Evolutionary conservation across 768 basidiomycete species (phyloP).

Genomic region (Russula compacta): DNA sequence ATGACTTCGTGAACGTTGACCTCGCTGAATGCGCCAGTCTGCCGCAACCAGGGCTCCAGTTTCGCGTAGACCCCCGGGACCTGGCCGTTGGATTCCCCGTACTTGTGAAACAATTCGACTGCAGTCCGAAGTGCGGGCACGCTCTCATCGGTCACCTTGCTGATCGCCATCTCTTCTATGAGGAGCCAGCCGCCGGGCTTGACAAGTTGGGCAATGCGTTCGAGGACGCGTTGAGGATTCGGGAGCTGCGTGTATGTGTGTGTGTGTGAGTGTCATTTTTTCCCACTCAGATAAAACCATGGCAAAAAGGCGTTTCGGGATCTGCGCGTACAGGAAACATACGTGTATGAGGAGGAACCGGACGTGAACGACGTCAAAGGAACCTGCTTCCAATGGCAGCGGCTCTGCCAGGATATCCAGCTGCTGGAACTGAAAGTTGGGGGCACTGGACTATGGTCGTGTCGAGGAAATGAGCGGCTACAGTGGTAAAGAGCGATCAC

Average conservation of each 20-base stretch:
- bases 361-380: slow-evolving; percentile 23
- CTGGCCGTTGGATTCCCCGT: slow-evolving; percentile 3
- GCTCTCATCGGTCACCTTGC: not conserved
- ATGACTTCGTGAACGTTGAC: slow-evolving; percentile 8
- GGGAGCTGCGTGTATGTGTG: slow-evolving; percentile 17
- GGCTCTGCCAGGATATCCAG: slow-evolving; percentile 21
- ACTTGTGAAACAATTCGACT: not conserved
- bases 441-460: slow-evolving; percentile 16
- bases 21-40: not conserved
- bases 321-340: not conserved
- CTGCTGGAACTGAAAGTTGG: slow-evolving; percentile 21
- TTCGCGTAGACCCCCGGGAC: not conserved
- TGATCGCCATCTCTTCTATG: slow-evolving; percentile 20
- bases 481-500: too few relatives aligned
- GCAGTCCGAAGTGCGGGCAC: not conserved
- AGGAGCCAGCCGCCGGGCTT: slow-evolving; percentile 24
- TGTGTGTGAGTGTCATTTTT: too few relatives aligned
- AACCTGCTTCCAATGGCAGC: slow-evolving; percentile 16
- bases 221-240: slow-evolving; percentile 14
- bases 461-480: not conserved
- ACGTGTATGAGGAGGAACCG: slow-evolving; percentile 24
- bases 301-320: too few relatives aligned
- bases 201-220: slow-evolving; percentile 20
- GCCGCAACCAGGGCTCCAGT: not conserved
- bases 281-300: too few relatives aligned